Evolutionary conservation across 31 red algal genomes (phyloP).

Genomic region (Odonthalia washingtoniensis): DNA sequence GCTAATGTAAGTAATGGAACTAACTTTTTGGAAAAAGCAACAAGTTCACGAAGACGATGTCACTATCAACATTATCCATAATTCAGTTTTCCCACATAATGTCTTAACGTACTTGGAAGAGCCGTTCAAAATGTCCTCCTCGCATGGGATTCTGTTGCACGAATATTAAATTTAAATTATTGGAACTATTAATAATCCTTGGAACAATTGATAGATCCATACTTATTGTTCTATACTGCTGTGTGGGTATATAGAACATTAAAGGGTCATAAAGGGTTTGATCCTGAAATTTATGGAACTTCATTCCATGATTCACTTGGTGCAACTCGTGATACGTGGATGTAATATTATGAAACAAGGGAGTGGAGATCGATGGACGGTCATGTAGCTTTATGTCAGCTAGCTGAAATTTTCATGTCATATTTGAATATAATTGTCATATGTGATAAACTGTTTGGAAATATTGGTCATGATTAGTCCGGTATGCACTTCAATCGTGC

Average conservation of each 20-base stretch:
- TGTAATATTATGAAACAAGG: background rate
- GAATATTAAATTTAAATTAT: background rate
- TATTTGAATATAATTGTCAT: background rate
- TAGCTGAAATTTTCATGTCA: background rate
- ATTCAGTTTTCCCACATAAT: background rate
- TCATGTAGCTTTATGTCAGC: background rate
- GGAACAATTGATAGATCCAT: background rate
- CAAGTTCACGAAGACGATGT: background rate
- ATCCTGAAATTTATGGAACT: background rate
- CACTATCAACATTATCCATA: background rate
- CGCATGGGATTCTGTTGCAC: background rate
- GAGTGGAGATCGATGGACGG: background rate
- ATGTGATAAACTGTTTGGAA: background rate
- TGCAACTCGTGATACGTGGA: background rate
- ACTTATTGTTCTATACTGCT: background rate
- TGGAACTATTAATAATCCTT: too few species aligned
- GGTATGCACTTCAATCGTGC: background rate
- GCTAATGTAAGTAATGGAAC: too few species aligned
- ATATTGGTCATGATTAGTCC: background rate
- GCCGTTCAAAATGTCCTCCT: background rate
- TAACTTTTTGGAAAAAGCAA: too few species aligned
- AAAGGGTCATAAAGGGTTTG: background rate
- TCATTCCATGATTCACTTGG: background rate
- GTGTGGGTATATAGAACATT: background rate
- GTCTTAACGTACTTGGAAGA: background rate